Evolutionary conservation across 768 basidiomycete genomes (phyloP), one percentile per base, ranked within the genome.

Genomic region (Pisolithus orientalis): DNA sequence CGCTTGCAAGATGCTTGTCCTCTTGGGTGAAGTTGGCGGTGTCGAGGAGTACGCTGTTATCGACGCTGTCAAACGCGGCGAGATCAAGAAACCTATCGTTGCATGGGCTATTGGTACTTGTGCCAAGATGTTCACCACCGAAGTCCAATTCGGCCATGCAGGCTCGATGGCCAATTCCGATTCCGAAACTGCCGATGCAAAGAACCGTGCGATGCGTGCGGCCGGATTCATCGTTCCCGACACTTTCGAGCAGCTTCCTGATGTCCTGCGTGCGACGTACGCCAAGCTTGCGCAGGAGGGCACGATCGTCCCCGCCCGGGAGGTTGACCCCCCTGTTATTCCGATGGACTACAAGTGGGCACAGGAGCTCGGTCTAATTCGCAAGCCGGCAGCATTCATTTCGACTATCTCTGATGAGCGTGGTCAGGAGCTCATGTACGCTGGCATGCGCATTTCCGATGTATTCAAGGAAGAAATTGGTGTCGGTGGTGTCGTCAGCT

Each of bases 301-400:
- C 32, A 63, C 71, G 29, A 81, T 99, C 69, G 69, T 75, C 34
- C 84, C 83, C 57, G 76, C 84, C 75, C 61, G 72, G 37, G 95
- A 99, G 76, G 75, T 84, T 50, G 90, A 93, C 24, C 93, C 94
- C 5, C 95, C 95, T 9, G 84, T 89, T 52, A 97, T 98, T 67
- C 95, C 95, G n/a, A 97, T 98, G 92, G 95, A 99, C 75, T 99
- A 97, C 85, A 97, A 98, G 79, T 97, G 95, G 95, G 94, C 94
- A 34, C 91, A 94, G 74, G 93, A 96, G 75, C 85, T 97, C 51
- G 95, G 95, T 52, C 84, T 99, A 66, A 94, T 98, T 75, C 87
- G 95, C 68, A 98, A 97, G 75, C 96, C 94, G 17, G 94, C 95
- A 38, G 94, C 96, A 3, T 96, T 95, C 79, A 95, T 96, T 77